Percentiles rank a stretch among this genome's conserved stretches.
phyloP scores from a whole-genome alignment of 495 filamentous ascomycete species.

The Xylaria palmicola region DNA sequence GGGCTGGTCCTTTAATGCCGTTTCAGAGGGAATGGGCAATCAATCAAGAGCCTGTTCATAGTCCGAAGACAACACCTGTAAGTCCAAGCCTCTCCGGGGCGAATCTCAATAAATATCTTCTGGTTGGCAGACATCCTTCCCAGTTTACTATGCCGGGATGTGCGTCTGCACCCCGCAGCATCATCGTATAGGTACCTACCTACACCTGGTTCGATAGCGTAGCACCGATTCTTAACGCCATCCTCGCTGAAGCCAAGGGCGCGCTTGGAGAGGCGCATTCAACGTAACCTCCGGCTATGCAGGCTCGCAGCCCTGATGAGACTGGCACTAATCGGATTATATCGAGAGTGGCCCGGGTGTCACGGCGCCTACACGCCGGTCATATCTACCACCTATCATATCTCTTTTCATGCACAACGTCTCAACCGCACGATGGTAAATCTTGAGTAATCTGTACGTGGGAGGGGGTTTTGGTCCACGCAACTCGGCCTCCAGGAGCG shows the following conservation, averaged over 20 bases:
- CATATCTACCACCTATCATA: not conserved
- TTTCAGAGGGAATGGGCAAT: too few species aligned
- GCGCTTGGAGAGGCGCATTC: not conserved
- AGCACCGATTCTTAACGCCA: not conserved
- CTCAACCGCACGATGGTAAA: too few species aligned
- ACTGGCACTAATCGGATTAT: not conserved
- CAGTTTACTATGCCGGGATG: not conserved
- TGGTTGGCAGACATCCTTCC: too few species aligned
- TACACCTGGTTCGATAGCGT: too few species aligned
- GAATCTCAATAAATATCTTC: too few species aligned
- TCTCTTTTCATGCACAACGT: not conserved
- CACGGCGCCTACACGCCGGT: not conserved
- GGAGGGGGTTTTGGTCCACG: not conserved
- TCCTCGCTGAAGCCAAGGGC: not conserved
- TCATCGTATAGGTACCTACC: not conserved
- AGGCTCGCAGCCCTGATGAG: not conserved
- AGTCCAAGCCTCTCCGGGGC: too few species aligned
- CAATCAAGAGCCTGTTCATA: too few species aligned
- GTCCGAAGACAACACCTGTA: too few species aligned
- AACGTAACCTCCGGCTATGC: not conserved
- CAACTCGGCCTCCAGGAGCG: not conserved
- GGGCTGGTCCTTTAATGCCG: too few species aligned
- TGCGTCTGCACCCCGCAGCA: not conserved
- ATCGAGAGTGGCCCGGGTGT: not conserved
- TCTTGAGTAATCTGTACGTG: conserved; percentile 12